Conservation (phyloP, 495 filamentous ascomycete species). For the Aspergillus homomorphus region DNA sequence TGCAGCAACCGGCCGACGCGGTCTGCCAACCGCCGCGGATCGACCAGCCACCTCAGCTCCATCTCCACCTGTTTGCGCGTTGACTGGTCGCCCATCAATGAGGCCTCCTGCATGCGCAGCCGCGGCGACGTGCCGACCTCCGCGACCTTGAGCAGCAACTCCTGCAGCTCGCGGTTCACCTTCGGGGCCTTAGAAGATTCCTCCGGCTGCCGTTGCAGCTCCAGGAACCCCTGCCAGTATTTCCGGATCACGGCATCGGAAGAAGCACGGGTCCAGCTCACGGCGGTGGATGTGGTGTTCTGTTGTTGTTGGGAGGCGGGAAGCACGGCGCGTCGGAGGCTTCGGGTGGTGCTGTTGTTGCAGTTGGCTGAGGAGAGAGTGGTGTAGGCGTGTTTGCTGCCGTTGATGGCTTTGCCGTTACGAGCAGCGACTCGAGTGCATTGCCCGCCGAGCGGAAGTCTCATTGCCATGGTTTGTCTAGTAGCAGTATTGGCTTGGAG, state of each 20-base stretch:
- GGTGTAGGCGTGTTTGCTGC: background rate
- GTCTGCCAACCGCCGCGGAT: constrained; percentile 63
- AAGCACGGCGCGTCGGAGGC: background rate
- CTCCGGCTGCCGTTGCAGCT: background rate
- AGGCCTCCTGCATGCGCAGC: background rate
- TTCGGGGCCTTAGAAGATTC: background rate
- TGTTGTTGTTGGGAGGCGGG: background rate
- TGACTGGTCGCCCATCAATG: background rate
- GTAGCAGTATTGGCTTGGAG: background rate
- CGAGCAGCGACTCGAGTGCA: constrained; percentile 8
- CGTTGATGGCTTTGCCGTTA: background rate
- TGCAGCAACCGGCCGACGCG: constrained; percentile 56
- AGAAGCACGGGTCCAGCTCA: background rate
- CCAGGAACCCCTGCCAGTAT: background rate
- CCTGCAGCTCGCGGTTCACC: background rate
- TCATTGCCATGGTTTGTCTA: constrained; percentile 9
- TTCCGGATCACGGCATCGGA: background rate
- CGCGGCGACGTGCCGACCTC: constrained; percentile 9
- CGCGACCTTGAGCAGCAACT: constrained; percentile 11
- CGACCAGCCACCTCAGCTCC: constrained; percentile 62
- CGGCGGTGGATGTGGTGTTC: background rate
- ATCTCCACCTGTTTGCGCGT: constrained; percentile 29
- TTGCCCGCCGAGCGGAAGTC: constrained; percentile 3
- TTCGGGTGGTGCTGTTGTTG: background rate
- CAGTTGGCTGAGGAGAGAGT: background rate